Evolutionary conservation across 2,329 filamentous ascomycete genomes (phyloP), one percentile per base, ranked within the genome.

Genomic region (Penicillium sp.): DNA sequence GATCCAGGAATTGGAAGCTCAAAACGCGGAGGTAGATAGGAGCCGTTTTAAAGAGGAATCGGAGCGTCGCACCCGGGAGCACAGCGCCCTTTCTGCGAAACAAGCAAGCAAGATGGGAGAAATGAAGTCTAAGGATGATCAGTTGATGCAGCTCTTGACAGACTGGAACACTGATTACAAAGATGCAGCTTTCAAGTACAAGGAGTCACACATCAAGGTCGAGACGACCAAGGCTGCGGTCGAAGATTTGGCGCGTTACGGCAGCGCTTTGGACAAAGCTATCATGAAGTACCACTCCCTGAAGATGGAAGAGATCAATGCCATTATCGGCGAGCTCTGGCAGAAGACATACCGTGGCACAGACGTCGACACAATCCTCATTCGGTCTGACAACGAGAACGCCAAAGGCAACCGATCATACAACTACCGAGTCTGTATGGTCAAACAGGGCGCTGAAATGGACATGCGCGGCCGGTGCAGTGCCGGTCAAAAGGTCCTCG

Each of bases 261-360:
- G 88, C 48, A 84, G 87, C 9, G 95, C 95, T 7, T 85, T 99
- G 13, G 94, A 98, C 81, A 92, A 95, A 65, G 96, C 95, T 51
- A 96, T 99, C 72, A 97, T 99, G 92, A 92, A 91, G 72, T 99
- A 94, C 74, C 95, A 99, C 80, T 86, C 90, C 31, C 82, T 97
- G 74, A 99, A 99, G 83, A 99, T 99, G 95, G 91, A 95, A 69
- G 93, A 99, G 76, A 94, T 99, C 76, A 99, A 99, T 78, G 86
- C 88, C 60, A 97, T 97, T 76, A 90, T 96, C 55, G 92, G 91
- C 66, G 95, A 99, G 76, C 85, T 99, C n/a, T 99, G 95, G 95
- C 91, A 92, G 78, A 91, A 89, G 73, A 97, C 95, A 1, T 99
- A 99, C 79, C 92, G 96, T 75, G 95, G 95, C 67, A 98, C 94